A percentile compares a stretch with the other conserved stretches of the same genome.
Conservation (phyloP, 805 yeast genomes). For the Myxozyma mucilagina region DNA sequence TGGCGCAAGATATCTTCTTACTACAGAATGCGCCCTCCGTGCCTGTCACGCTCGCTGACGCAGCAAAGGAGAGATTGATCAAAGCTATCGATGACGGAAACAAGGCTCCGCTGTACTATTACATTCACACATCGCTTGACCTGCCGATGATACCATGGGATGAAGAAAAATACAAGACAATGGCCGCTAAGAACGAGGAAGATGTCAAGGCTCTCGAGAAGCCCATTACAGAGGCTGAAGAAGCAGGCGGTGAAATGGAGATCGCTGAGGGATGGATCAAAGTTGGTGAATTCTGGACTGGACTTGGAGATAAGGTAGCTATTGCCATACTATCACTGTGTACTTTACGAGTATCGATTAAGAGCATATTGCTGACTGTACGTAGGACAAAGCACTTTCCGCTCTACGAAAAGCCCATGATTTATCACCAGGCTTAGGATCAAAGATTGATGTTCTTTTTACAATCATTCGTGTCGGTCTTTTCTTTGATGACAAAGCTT, state of each 20-base stretch:
- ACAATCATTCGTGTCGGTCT: slow-evolving; percentile 87
- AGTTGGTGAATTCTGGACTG: slow-evolving; percentile 85
- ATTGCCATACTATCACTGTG: slow-evolving; percentile 55
- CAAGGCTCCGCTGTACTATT: slow-evolving; percentile 81
- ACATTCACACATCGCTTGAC: slow-evolving; percentile 54
- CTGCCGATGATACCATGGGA: slow-evolving; percentile 57
- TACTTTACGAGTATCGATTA: neutral
- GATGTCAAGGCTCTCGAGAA: slow-evolving; percentile 52
- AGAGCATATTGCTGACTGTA: neutral
- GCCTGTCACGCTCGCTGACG: slow-evolving; percentile 44
- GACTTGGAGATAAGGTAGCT: slow-evolving; percentile 76
- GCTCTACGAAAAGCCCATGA: slow-evolving; percentile 59
- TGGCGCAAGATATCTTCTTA: slow-evolving; percentile 78
- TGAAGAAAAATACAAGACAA: slow-evolving; percentile 52
- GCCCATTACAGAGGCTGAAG: slow-evolving; percentile 53
- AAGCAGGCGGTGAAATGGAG: slow-evolving; percentile 85
- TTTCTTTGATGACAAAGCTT: slow-evolving; percentile 74
- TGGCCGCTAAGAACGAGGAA: slow-evolving; percentile 56
- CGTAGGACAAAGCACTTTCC: slow-evolving; percentile 24
- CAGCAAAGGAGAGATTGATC: slow-evolving; percentile 50
- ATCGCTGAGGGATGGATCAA: slow-evolving; percentile 71
- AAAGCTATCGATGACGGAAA: slow-evolving; percentile 57
- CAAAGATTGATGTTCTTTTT: slow-evolving; percentile 82
- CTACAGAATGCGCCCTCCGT: slow-evolving; percentile 47
- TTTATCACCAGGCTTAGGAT: slow-evolving; percentile 80